phyloP scores from a whole-genome alignment of 306 rosid genomes.

The Abrus precatorius region DNA sequence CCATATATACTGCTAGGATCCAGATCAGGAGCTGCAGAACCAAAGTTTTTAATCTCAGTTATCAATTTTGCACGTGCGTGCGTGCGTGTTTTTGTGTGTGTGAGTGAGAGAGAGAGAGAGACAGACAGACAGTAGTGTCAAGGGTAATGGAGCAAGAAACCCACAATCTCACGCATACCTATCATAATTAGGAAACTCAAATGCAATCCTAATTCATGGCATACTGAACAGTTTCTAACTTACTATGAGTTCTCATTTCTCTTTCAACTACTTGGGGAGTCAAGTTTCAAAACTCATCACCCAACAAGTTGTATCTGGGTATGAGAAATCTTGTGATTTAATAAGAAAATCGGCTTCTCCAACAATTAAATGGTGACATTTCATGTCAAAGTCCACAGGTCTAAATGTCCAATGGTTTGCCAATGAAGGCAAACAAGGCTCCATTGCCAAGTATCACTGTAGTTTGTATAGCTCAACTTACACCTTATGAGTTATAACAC shows the following conservation, averaged over 20 bases:
- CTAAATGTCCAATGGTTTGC: not conserved
- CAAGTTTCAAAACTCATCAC: slow-evolving; percentile 13
- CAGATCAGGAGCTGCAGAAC: slow-evolving; percentile 77
- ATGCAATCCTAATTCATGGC: slow-evolving; percentile 8
- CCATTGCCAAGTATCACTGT: not conserved
- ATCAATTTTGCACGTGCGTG: slow-evolving; percentile 24
- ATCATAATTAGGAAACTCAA: slow-evolving; percentile 13
- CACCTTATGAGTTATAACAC: not conserved
- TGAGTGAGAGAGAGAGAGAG: not conserved
- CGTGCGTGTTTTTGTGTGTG: no score
- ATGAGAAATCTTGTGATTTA: not conserved
- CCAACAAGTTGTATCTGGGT: not conserved
- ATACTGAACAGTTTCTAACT: not conserved
- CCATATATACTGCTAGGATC: slow-evolving; percentile 61
- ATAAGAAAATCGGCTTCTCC: slow-evolving; percentile 20
- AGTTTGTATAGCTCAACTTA: slow-evolving; percentile 13
- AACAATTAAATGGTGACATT: not conserved
- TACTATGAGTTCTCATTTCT: not conserved
- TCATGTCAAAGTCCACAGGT: slow-evolving; percentile 2
- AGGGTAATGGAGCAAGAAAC: slow-evolving; percentile 1
- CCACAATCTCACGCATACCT: slow-evolving; percentile 23
- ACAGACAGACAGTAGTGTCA: not conserved
- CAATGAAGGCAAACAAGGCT: not conserved
- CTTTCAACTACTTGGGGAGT: not conserved
- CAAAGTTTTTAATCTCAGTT: slow-evolving; percentile 30